Conservation (phyloP, 345 rosid genomes). For the Mallotus nudiflorus region DNA sequence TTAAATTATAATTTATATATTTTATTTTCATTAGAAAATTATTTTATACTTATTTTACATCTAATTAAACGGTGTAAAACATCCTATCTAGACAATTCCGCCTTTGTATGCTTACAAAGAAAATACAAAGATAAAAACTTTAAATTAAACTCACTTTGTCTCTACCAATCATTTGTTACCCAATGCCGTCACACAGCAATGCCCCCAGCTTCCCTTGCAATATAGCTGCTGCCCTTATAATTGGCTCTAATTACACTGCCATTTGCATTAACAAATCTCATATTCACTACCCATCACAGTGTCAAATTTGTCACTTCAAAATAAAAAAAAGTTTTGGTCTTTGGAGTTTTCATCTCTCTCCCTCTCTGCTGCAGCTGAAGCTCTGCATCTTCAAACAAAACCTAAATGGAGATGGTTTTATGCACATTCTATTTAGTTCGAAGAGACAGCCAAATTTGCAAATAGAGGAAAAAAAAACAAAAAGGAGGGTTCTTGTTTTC, state of each 20-base stretch:
- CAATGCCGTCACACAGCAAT: no score
- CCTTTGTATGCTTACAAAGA: no score
- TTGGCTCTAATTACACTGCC: background rate
- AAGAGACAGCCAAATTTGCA: background rate
- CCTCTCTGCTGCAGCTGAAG: constrained; percentile 1
- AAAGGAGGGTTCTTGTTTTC: background rate
- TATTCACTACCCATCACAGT: background rate
- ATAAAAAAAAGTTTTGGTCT: background rate
- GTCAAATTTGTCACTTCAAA: constrained; percentile 9
- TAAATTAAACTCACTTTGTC: no score
- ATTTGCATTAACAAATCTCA: background rate
- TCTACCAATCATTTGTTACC: constrained; percentile 15
- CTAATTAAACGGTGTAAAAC: no score
- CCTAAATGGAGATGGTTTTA: background rate
- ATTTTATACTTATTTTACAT: no score
- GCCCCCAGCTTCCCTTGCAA: background rate
- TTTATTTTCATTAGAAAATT: no score
- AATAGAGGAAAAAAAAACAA: no score
- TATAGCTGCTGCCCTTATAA: background rate
- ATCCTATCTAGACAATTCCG: no score
- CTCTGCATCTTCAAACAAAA: background rate
- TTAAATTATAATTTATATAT: no score
- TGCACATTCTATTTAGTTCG: background rate
- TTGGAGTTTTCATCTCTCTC: background rate
- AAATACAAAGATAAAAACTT: no score